Conservation (phyloP, 768 basidiomycete species). For the Boletus pseudo-olivaceus region DNA sequence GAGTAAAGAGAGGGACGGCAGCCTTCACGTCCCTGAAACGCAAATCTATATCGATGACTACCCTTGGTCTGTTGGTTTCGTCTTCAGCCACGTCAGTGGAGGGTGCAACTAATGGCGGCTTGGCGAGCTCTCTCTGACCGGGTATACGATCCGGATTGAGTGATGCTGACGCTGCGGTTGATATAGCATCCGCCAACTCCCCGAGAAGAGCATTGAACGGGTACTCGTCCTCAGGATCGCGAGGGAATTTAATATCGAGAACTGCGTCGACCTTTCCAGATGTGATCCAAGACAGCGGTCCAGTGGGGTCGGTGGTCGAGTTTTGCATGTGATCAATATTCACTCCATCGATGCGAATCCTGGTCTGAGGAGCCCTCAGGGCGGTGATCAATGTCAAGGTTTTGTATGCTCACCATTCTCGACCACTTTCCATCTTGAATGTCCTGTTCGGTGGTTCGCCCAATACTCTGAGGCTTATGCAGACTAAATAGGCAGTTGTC, state of each 20-base stretch:
- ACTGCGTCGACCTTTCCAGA: conserved; percentile 97
- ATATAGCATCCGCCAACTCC: conserved; percentile 88
- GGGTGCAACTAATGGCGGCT: conserved; percentile 80
- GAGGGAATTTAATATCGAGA: conserved; percentile 95
- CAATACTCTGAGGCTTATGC: conserved; percentile 94
- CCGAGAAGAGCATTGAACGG: conserved; percentile 79
- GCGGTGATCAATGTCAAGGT: not conserved
- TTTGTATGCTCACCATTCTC: conserved; percentile 63
- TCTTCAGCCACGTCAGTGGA: conserved; percentile 35
- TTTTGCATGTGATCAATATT: conserved; percentile 94
- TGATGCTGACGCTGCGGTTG: conserved; percentile 52
- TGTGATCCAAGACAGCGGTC: conserved; percentile 94
- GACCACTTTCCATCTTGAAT: conserved; percentile 80
- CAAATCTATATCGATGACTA: conserved; percentile 89
- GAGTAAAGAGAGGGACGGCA: conserved; percentile 86
- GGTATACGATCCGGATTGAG: conserved; percentile 64
- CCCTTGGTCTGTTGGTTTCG: conserved; percentile 39
- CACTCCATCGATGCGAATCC: conserved; percentile 94
- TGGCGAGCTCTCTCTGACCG: conserved; percentile 81
- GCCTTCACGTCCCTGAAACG: conserved; percentile 95
- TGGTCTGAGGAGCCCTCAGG: conserved; percentile 52
- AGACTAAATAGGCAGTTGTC: conserved; percentile 97
- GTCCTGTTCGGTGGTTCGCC: conserved; percentile 84
- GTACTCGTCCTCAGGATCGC: conserved; percentile 64
- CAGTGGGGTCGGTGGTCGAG: conserved; percentile 71